Base-by-base conservation (phyloP, 23 red algal genomes). In the Gracilariopsis chorda region DNA sequence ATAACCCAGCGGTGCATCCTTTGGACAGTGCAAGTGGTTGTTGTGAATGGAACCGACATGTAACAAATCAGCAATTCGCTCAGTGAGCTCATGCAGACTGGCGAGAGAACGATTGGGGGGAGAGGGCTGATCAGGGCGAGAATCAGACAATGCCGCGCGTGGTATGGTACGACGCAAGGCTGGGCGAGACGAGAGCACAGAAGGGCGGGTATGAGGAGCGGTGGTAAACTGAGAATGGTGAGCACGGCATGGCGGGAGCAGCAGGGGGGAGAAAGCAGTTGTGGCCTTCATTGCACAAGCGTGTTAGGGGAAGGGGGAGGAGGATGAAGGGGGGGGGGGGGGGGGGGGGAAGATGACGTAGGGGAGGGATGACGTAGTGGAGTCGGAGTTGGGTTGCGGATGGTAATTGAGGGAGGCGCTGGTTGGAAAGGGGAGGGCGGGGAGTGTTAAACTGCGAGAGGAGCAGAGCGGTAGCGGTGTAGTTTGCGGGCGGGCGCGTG, bases 1-100 rank as follows among this genome's bases (percentile, higher is more conserved):
- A 51, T 94, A 79, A 27, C 78, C 86, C 47, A 92, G 77, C 25
- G 94, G 87, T 3, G 87, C 62, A 37, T 96, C 81, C 76, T 91
- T 82, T 1, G 82, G 87, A 27, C 75, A 91, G 56, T 82, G 88
- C 23, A 91, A 40, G 77, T 80, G 27, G 43, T 82, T 41, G 11
- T 91, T 72, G 23, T 72, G 41, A 14, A 91, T 51, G 77, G 75
- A 70, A 24, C 74, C 73, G 16, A 91, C 88, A 43, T 91, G 88
- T n/a, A 91, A 32, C 43, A 91, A 43, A 48, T 82, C 88, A 35
- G 88, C 88, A 24, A 91, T 91, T 49, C 88, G 72, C 45, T 91
- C 88, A 16, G 88, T 91, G 56, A 91, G 62, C 88, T 91, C 88
- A 45, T 80, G 74, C 88, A 91, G 59, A 46, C 57, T 82, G 0